Conservation (phyloP, 495 filamentous ascomycete genomes). For the Penicillium cosmopolitanum region DNA sequence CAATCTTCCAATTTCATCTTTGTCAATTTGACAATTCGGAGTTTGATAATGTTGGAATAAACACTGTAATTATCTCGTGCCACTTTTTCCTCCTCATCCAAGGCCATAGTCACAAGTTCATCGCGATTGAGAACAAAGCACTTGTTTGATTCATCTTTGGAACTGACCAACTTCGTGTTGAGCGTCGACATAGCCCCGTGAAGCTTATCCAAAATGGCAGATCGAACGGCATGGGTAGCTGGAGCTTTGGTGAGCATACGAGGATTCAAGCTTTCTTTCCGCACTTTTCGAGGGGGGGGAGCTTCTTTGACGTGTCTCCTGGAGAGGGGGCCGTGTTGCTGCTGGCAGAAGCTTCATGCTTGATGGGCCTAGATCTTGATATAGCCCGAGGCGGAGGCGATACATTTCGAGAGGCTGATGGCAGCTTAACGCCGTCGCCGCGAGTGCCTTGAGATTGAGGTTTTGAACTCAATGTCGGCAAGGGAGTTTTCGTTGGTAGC, state of each 20-base stretch:
- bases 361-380: slow-evolving; percentile 17
- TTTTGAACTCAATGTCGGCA: slow-evolving; percentile 20
- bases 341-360: slow-evolving; percentile 4
- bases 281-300: slow-evolving; percentile 41
- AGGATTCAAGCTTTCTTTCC: slow-evolving; percentile 70
- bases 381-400: slow-evolving; percentile 48
- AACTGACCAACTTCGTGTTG: slow-evolving; percentile 58
- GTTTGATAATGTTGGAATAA: slow-evolving; percentile 82
- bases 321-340: slow-evolving; percentile 10
- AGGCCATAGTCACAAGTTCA: slow-evolving; percentile 73
- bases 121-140: slow-evolving; percentile 65
- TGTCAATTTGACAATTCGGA: slow-evolving; percentile 71
- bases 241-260: slow-evolving; percentile 75
- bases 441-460: neutral
- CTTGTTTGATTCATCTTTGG: slow-evolving; percentile 57
- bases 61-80: slow-evolving; percentile 67
- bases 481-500: slow-evolving; percentile 51
- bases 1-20: slow-evolving; percentile 73
- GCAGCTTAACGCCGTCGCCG: slow-evolving; percentile 13
- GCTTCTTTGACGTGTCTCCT: neutral
- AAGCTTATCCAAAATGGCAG: slow-evolving; percentile 69
- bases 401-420: slow-evolving; percentile 32
- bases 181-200: slow-evolving; percentile 74
- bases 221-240: slow-evolving; percentile 66
- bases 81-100: slow-evolving; percentile 83